phyloP scores from a whole-genome alignment of 305 asterid genomes.

The Fraxinus sp. region DNA sequence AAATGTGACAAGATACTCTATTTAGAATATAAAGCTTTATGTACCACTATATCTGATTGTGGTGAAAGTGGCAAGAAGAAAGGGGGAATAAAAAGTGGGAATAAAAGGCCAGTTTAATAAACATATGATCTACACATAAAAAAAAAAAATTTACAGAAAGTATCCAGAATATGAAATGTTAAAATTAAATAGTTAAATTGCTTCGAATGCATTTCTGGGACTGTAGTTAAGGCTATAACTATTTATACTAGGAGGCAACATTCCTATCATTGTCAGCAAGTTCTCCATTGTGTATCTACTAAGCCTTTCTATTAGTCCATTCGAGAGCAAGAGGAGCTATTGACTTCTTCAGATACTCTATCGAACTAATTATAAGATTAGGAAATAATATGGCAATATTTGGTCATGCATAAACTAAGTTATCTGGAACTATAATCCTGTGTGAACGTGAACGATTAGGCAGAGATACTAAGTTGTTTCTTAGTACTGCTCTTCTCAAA shows the following conservation, averaged over 20 bases:
- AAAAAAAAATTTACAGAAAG: neutral
- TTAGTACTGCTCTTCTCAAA: neutral
- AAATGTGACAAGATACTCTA: neutral
- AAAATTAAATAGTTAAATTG: neutral
- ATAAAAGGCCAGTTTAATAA: neutral
- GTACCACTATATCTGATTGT: neutral
- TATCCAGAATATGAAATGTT: neutral
- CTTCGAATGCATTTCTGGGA: neutral
- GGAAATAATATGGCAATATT: neutral
- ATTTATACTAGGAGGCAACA: neutral
- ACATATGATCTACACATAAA: neutral
- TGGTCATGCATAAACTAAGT: neutral
- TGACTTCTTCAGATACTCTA: neutral
- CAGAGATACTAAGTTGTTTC: neutral
- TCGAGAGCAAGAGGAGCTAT: neutral
- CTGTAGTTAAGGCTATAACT: slow-evolving; percentile 4
- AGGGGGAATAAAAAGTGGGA: neutral
- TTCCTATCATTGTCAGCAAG: neutral
- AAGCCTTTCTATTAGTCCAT: slow-evolving; percentile 7
- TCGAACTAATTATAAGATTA: neutral
- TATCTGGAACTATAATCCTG: neutral
- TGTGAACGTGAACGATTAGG: neutral
- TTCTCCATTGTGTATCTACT: neutral
- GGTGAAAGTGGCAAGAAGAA: neutral
- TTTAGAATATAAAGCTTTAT: neutral